Conservation (phyloP, 306 rosid species). For the Vigna nakashimae region DNA sequence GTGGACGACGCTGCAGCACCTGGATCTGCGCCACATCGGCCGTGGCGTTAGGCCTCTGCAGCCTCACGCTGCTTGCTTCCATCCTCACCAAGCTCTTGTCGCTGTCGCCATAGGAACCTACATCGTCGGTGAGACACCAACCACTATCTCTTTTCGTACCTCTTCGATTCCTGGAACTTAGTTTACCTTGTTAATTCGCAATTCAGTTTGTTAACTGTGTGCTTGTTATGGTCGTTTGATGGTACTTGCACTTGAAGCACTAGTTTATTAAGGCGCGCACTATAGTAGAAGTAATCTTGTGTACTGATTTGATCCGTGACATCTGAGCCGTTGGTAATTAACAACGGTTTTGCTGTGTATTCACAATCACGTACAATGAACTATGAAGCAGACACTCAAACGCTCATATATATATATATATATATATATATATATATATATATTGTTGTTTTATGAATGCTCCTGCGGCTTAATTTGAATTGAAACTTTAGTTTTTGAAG, state of each 20-base stretch:
- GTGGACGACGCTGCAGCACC: conserved; percentile 97
- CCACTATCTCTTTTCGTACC: not conserved
- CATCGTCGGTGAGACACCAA: conserved; percentile 70
- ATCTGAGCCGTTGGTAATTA: conserved; percentile 18
- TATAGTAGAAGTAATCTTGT: not conserved
- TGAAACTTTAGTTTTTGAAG: not conserved
- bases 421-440: too few relatives aligned
- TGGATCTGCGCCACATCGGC: conserved; percentile 92
- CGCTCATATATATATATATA: not conserved
- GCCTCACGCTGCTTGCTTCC: conserved; percentile 91
- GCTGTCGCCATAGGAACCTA: conserved; percentile 91
- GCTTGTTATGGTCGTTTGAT: not conserved
- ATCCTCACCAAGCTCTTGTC: conserved; percentile 88
- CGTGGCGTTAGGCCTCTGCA: conserved; percentile 76
- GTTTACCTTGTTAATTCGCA: conserved; percentile 22
- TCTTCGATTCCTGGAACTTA: conserved; percentile 2
- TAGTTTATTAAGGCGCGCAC: not conserved
- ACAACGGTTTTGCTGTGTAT: conserved; percentile 15
- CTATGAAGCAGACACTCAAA: not conserved
- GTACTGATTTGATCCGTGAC: conserved; percentile 30
- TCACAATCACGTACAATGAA: conserved; percentile 6
- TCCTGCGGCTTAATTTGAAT: not conserved
- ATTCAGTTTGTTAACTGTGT: conserved; percentile 2
- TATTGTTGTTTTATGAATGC: conserved; percentile 1
- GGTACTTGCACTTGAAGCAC: conserved; percentile 1